These are phyloP conservation scores for Fistulinella cinereoalba DNA, from an alignment of 1,284 basidiomycete species.

Conservation along the genomic window DNA sequence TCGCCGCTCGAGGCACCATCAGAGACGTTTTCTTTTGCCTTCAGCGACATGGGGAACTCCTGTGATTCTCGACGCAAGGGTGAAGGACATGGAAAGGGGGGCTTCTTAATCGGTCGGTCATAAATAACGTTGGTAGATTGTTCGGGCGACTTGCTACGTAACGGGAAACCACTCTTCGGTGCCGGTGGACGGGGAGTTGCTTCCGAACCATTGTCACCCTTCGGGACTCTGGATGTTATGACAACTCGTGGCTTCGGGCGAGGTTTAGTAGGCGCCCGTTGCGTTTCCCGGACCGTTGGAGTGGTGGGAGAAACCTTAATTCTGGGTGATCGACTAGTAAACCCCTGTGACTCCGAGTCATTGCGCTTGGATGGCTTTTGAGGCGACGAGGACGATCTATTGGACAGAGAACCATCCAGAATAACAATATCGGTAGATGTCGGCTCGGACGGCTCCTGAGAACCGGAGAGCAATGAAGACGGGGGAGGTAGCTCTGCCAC, in stretches of 20 bases:
- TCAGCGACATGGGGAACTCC: constrained; percentile 22
- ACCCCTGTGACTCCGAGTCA: neutral
- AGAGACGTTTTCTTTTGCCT: constrained; percentile 24
- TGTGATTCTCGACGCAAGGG: constrained; percentile 19
- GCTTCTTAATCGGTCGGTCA: constrained; percentile 10
- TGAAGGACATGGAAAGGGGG: neutral
- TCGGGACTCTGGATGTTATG: neutral
- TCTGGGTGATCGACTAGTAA: too few species aligned
- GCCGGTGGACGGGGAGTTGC: constrained; percentile 15
- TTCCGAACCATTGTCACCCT: constrained; percentile 12
- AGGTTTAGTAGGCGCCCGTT: constrained; percentile 2
- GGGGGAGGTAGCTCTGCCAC: constrained; percentile 13
- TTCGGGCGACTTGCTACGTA: constrained; percentile 10
- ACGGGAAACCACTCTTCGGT: constrained; percentile 2
- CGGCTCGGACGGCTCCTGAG: constrained; percentile 23
- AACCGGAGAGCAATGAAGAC: constrained; percentile 24
- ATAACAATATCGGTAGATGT: constrained; percentile 21
- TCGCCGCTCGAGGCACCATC: constrained; percentile 18
- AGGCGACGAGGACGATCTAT: constrained; percentile 2
- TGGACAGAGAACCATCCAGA: constrained; percentile 1
- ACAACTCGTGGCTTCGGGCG: constrained; percentile 12
- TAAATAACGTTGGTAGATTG: neutral
- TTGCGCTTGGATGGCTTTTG: neutral
- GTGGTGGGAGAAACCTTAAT: constrained; percentile 2
- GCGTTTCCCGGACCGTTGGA: neutral